Evolutionary conservation across 2,329 filamentous ascomycete genomes (phyloP), one percentile per base, ranked within the genome.

Genomic region (Alternaria gansuensis): DNA sequence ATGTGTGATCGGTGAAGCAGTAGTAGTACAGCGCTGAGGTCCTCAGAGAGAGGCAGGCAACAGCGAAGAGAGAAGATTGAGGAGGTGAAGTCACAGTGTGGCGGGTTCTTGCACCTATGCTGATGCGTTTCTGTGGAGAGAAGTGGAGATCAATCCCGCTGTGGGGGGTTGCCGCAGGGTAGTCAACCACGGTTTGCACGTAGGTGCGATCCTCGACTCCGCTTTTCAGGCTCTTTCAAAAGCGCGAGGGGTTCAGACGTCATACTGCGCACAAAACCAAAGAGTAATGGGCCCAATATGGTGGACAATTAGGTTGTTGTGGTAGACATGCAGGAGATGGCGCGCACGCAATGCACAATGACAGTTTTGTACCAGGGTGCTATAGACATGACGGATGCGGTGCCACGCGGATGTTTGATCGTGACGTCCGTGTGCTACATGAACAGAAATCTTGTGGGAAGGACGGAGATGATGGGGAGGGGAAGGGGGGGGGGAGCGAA

Each of bases 281-380:
- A 39, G 7, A 34, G 24, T 28, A 14, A 50, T 50, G 23, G 3
- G 14, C 33, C 24, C 31, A 37, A 31, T 50, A 13, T 33, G 10
- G 24, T 28, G 24, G 24, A 10, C 31, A 28, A 50, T 24, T 21
- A 29, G 5, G n/a, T 28, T 54, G 52, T 13, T 29, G 52, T 33
- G 34, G 36, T 28, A 21, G 43, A 48, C 10, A 34, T 49, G 43
- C 43, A 17, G 7, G 7, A 24, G 14, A 26, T 21, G 34, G 34
- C 51, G 60, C 51, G 37, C 48, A 52, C 46, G 40, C 49, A 2
- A 54, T 31, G 44, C 52, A 57, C 29, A 14, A 60, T 59, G 58
- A 58, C 49, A 50, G 49, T 31, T 29, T 54, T 55, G 64, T 67
- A 53, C 53, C 64, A 64, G 49, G 37, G 31, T 46, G 54, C 48